Percentiles rank a stretch among this genome's conserved stretches.
Evolutionary conservation across 2,329 filamentous ascomycete genomes (phyloP).

Genomic region (Rosellinia necatrix): DNA sequence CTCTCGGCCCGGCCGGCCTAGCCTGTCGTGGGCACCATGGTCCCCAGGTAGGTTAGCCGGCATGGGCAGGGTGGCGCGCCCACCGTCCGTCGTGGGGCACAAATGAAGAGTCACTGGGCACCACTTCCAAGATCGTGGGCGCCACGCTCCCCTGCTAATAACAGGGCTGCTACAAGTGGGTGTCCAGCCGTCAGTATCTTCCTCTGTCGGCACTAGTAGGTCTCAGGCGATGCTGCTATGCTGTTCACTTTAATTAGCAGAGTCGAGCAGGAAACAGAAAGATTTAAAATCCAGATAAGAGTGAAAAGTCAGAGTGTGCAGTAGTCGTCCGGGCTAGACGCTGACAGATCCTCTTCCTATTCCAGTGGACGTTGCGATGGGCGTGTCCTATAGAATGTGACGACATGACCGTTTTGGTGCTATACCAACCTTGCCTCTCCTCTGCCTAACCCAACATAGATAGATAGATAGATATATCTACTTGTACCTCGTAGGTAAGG

Average conservation of each 20-base stretch:
- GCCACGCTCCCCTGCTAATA: slow-evolving; percentile 13
- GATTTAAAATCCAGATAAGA: no score
- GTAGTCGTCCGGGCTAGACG: neutral
- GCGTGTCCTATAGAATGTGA: neutral
- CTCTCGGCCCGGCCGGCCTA: slow-evolving; percentile 24
- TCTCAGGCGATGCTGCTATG: neutral
- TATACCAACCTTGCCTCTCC: no score
- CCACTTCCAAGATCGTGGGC: neutral
- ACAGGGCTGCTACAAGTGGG: neutral
- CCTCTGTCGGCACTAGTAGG: neutral
- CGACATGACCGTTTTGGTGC: neutral
- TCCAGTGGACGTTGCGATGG: neutral
- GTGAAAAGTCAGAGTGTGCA: neutral
- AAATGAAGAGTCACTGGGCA: neutral
- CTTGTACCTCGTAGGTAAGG: no score
- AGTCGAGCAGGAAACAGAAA: no score
- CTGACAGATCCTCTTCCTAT: neutral
- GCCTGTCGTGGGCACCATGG: slow-evolving; percentile 4
- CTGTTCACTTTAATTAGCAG: slow-evolving; percentile 1
- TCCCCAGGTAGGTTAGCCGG: neutral
- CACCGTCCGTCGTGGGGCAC: slow-evolving; percentile 10
- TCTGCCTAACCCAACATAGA: no score
- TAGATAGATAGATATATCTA: no score
- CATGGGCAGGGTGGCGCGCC: neutral
- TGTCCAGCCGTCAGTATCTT: neutral